phyloP scores from a whole-genome alignment of 257 asterid species.

The Solanum commersonii region DNA sequence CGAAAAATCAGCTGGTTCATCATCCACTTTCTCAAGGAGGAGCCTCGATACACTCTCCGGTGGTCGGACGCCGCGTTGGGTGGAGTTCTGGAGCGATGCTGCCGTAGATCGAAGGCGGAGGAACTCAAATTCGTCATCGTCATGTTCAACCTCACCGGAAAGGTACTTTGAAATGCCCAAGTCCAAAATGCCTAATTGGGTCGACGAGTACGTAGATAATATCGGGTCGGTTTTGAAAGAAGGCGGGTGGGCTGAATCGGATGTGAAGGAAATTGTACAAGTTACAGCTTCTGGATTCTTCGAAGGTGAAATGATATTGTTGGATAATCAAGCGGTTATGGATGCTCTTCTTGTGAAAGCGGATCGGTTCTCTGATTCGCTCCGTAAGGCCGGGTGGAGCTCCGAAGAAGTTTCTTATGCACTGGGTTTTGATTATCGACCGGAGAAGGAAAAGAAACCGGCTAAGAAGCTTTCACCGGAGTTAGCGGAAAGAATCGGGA shows the following conservation, averaged over 20 bases:
- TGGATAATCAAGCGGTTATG: conserved; percentile 72
- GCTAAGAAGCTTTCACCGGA: conserved; percentile 58
- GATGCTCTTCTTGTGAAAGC: conserved; percentile 81
- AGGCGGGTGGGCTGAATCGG: conserved; percentile 94
- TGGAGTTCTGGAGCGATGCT: conserved; percentile 99
- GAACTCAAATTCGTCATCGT: conserved; percentile 60
- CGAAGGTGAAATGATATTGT: conserved; percentile 69
- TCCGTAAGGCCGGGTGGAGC: conserved; percentile 94
- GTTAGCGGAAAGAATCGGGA: conserved; percentile 57
- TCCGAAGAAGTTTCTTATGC: conserved; percentile 90
- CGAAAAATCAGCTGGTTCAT: conserved; percentile 38
- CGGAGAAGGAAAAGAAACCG: conserved; percentile 64
- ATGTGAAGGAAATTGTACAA: conserved; percentile 66
- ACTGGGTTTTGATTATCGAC: conserved; percentile 69
- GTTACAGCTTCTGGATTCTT: conserved; percentile 87
- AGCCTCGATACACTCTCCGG: conserved; percentile 41
- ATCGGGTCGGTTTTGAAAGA: conserved; percentile 77
- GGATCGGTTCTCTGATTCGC: conserved; percentile 81
- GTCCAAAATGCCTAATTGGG: conserved; percentile 77
- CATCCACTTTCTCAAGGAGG: conserved; percentile 37
- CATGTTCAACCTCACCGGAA: conserved; percentile 79
- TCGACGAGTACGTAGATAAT: conserved; percentile 55
- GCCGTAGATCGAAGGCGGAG: conserved; percentile 72
- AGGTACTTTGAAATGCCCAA: conserved; percentile 54
- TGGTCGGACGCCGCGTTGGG: conserved; percentile 74